Conservation (phyloP, 2,329 filamentous ascomycete genomes). For the Neofusicoccum cordaticola region DNA sequence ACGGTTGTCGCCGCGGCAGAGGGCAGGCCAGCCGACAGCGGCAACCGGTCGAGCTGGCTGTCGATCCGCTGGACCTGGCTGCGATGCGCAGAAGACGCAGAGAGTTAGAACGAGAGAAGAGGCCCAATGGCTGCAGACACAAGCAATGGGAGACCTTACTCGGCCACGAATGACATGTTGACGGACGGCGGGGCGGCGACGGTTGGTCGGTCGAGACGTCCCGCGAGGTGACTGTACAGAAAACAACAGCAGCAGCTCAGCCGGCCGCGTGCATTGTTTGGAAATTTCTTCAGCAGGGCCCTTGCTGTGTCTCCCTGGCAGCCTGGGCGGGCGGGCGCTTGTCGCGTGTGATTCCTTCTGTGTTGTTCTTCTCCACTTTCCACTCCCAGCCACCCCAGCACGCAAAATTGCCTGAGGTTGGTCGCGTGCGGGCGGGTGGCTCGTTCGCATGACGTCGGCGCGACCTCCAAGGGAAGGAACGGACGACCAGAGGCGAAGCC, state of each 20-base stretch:
- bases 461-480: not conserved
- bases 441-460: constrained; percentile 9
- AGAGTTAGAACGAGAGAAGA: not conserved
- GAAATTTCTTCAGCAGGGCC: not conserved
- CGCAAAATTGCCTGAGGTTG: too few relatives aligned
- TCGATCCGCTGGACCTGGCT: constrained; percentile 59
- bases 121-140: too few relatives aligned
- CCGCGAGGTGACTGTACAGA: not conserved
- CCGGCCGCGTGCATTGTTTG: not conserved
- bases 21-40: constrained; percentile 38
- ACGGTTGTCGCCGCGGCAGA: constrained; percentile 21
- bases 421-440: not conserved
- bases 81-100: constrained; percentile 18
- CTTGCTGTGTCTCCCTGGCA: not conserved
- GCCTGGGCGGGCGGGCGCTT: not conserved
- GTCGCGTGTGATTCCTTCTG: not conserved
- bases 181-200: not conserved
- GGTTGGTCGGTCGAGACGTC: not conserved
- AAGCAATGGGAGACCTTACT: constrained; percentile 28
- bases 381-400: constrained; percentile 1
- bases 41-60: constrained; percentile 56
- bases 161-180: constrained; percentile 42
- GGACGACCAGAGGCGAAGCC: not conserved
- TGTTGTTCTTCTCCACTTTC: constrained; percentile 9
- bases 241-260: constrained; percentile 2